A percentile compares a stretch with the other conserved stretches of the same genome.
Evolutionary conservation across 1,284 basidiomycete genomes (phyloP).

Genomic region (Grifola frondosa): DNA sequence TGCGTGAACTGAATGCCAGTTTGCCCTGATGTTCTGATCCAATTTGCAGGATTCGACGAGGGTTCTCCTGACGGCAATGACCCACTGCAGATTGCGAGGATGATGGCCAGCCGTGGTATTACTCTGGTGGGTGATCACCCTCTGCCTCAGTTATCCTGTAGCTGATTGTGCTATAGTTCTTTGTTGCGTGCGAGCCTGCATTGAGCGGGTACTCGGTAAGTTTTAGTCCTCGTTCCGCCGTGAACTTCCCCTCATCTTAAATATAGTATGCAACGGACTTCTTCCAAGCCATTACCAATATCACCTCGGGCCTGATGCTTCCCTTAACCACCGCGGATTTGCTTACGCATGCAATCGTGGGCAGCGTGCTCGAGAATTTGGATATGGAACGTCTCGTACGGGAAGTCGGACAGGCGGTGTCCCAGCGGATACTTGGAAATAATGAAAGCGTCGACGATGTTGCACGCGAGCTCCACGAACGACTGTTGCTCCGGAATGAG

Average conservation of each 20-base stretch:
- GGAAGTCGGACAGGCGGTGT: conserved; percentile 92
- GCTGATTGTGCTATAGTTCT: conserved; percentile 62
- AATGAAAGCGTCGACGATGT: conserved; percentile 96
- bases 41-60: conserved; percentile 74
- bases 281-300: conserved; percentile 88
- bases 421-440: conserved; percentile 85
- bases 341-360: conserved; percentile 96
- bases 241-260: conserved; percentile 24
- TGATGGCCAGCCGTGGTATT: conserved; percentile 90
- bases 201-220: conserved; percentile 88
- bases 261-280: conserved; percentile 89
- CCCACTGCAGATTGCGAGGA: conserved; percentile 83
- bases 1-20: conserved; percentile 33
- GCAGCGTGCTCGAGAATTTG: conserved; percentile 95
- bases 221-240: conserved; percentile 13
- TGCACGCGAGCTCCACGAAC: conserved; percentile 90
- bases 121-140: conserved; percentile 63
- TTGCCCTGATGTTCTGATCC: conserved; percentile 16
- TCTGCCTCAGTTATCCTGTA: neutral
- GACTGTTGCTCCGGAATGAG: conserved; percentile 88
- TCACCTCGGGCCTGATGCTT: conserved; percentile 94
- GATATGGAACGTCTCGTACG: conserved; percentile 97
- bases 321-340: conserved; percentile 95
- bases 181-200: conserved; percentile 98
- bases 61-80: conserved; percentile 93